These are phyloP conservation scores for Candida freyschussii DNA, from an alignment of 1,139 yeast species.

Conservation along the genomic window DNA sequence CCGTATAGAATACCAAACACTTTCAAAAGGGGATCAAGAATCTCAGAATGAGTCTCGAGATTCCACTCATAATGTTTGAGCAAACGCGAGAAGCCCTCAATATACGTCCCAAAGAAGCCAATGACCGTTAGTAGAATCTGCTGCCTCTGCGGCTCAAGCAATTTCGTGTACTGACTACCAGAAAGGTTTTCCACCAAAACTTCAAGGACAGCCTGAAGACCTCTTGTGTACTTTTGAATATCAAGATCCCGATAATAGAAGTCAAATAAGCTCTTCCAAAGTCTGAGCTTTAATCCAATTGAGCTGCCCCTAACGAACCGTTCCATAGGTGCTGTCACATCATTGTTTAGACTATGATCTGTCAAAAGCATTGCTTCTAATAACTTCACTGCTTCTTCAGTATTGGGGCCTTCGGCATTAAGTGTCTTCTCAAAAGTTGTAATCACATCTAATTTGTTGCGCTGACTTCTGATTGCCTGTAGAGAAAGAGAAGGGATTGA, in stretches of 20 bases:
- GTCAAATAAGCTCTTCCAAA: conserved; percentile 73
- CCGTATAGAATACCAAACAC: conserved; percentile 38
- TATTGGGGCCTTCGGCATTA: conserved; percentile 28
- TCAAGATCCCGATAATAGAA: conserved; percentile 46
- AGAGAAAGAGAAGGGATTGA: conserved; percentile 56
- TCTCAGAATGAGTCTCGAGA: no score
- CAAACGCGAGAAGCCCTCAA: conserved; percentile 24
- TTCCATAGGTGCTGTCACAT: conserved; percentile 47
- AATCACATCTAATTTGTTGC: conserved; percentile 63
- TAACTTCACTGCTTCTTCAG: conserved; percentile 44
- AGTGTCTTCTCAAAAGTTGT: conserved; percentile 60
- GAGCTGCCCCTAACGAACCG: conserved; percentile 60
- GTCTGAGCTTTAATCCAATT: conserved; percentile 57
- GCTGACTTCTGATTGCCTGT: conserved; percentile 51
- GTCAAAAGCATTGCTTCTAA: conserved; percentile 48
- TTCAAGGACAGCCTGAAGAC: conserved; percentile 48
- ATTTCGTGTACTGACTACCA: conserved; percentile 23
- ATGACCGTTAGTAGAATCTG: conserved; percentile 35
- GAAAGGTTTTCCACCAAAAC: conserved; percentile 38
- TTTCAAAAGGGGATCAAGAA: no score
- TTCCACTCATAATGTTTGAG: conserved; percentile 24
- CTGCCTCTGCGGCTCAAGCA: conserved; percentile 25
- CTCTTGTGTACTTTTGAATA: conserved; percentile 41
- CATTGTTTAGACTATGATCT: conserved; percentile 1
- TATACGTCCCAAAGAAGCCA: conserved; percentile 44